phyloP scores from a whole-genome alignment of 768 basidiomycete species.

The Coprinopsis marcescibilis region DNA sequence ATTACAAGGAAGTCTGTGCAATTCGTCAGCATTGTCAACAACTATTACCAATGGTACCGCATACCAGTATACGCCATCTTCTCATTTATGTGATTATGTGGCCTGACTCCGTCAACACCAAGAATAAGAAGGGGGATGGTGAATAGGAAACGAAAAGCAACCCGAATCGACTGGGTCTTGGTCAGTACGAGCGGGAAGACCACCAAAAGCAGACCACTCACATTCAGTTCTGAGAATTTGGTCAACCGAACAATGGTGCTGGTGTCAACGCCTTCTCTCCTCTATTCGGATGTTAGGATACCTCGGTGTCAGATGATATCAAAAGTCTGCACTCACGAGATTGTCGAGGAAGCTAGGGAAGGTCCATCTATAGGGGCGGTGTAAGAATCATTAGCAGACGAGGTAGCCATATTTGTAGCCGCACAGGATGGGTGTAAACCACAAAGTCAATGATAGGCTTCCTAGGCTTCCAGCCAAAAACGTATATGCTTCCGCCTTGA shows the following conservation, averaged over 20 bases:
- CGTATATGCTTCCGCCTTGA: conserved; percentile 63
- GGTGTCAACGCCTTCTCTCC: conserved; percentile 55
- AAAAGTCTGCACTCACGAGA: conserved; percentile 39
- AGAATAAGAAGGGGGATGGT: conserved; percentile 59
- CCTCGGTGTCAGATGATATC: no score
- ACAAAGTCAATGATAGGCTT: conserved; percentile 63
- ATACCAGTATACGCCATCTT: conserved; percentile 49
- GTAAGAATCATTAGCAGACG: conserved; percentile 13
- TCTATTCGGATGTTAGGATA: no score
- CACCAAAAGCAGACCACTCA: conserved; percentile 28
- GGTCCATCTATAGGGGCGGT: conserved; percentile 37
- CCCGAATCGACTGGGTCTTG: conserved; percentile 51
- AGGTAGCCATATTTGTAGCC: conserved; percentile 3
- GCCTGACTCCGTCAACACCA: conserved; percentile 60
- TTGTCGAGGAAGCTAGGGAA: conserved; percentile 62
- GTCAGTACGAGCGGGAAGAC: neutral
- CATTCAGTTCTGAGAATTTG: conserved; percentile 80
- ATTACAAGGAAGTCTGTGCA: conserved; percentile 53
- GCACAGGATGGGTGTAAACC: conserved; percentile 67
- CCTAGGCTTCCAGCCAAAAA: conserved; percentile 67
- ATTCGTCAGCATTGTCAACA: conserved; percentile 4
- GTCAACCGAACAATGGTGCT: conserved; percentile 65
- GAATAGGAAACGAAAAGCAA: conserved; percentile 72
- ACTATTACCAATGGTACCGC: neutral
- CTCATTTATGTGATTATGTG: conserved; percentile 60